Evolutionary conservation across 768 basidiomycete genomes (phyloP).

Genomic region (Suillus subalutaceus): DNA sequence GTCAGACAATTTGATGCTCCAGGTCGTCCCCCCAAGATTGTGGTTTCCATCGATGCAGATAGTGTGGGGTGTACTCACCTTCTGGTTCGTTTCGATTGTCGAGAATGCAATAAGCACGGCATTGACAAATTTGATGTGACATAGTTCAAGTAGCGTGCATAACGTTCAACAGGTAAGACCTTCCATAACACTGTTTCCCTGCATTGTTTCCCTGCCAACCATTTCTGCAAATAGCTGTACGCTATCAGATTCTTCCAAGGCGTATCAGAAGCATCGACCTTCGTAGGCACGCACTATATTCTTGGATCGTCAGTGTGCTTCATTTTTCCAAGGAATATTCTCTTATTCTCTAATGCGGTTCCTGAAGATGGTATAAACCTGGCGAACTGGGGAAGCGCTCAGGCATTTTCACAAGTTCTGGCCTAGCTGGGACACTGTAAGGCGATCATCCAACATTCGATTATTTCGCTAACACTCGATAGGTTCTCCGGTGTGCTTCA

Average conservation of each 20-base stretch:
- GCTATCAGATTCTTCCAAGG: slow-evolving; percentile 76
- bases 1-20: slow-evolving; percentile 67
- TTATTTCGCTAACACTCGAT: background rate
- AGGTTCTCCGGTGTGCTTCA: slow-evolving; percentile 71
- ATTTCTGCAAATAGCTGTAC: slow-evolving; percentile 48
- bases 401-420: slow-evolving; percentile 71
- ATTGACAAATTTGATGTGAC: background rate
- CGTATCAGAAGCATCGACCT: slow-evolving; percentile 73
- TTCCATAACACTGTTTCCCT: background rate
- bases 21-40: slow-evolving; percentile 61
- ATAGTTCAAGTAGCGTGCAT: slow-evolving; percentile 57
- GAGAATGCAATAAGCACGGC: background rate
- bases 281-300: slow-evolving; percentile 74
- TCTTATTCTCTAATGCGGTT: slow-evolving; percentile 3
- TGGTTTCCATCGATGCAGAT: slow-evolving; percentile 71
- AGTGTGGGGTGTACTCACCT: slow-evolving; percentile 66
- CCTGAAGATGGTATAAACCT: slow-evolving; percentile 65
- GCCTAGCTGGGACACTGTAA: slow-evolving; percentile 62
- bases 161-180: slow-evolving; percentile 55
- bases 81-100: slow-evolving; percentile 44
- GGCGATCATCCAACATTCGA: slow-evolving; percentile 14
- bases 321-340: slow-evolving; percentile 1
- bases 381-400: slow-evolving; percentile 73
- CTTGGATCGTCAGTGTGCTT: slow-evolving; percentile 65
- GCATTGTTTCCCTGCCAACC: background rate